A percentile compares a stretch with the other conserved stretches of the same genome.
Conservation (phyloP, 2,329 filamentous ascomycete genomes). For the Aspergillus glaucus region DNA sequence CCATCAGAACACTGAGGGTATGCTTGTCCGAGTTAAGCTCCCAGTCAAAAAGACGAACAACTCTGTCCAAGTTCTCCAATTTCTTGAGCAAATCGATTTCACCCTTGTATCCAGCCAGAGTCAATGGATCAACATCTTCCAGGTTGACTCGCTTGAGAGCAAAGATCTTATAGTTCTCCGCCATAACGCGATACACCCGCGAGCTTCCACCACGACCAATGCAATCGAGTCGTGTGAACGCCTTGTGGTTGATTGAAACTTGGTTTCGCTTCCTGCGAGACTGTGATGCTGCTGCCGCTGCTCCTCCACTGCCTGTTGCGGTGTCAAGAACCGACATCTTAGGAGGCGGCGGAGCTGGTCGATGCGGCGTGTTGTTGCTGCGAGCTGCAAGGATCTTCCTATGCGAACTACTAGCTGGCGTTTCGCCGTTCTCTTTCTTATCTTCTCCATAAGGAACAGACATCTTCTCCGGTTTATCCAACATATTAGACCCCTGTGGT, state of each 20-base stretch:
- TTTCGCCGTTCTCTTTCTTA: slow-evolving; percentile 38
- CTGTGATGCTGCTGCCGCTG: slow-evolving; percentile 68
- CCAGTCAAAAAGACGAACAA: slow-evolving; percentile 85
- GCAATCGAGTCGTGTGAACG: slow-evolving; percentile 82
- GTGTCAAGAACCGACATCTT: slow-evolving; percentile 97
- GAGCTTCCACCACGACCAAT: slow-evolving; percentile 89
- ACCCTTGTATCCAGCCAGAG: slow-evolving; percentile 82
- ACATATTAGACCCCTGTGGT: slow-evolving; percentile 47
- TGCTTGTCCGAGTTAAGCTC: slow-evolving; percentile 92
- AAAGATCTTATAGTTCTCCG: slow-evolving; percentile 93
- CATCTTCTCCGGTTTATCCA: slow-evolving; percentile 53
- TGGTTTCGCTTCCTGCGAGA: slow-evolving; percentile 71
- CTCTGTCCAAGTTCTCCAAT: slow-evolving; percentile 76
- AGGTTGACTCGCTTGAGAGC: slow-evolving; percentile 89
- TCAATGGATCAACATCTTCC: slow-evolving; percentile 78
- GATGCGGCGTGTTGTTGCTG: slow-evolving; percentile 66
- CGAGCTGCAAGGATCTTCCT: slow-evolving; percentile 46
- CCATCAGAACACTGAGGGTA: slow-evolving; percentile 86
- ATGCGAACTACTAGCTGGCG: slow-evolving; percentile 40
- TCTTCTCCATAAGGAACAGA: slow-evolving; percentile 45
- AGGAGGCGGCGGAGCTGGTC: slow-evolving; percentile 74
- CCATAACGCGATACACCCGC: slow-evolving; percentile 93
- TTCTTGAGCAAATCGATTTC: slow-evolving; percentile 88
- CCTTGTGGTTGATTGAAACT: slow-evolving; percentile 82
- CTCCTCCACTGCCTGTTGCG: slow-evolving; percentile 75